Base-by-base conservation (phyloP, 768 basidiomycete species). In the Russula compacta region DNA sequence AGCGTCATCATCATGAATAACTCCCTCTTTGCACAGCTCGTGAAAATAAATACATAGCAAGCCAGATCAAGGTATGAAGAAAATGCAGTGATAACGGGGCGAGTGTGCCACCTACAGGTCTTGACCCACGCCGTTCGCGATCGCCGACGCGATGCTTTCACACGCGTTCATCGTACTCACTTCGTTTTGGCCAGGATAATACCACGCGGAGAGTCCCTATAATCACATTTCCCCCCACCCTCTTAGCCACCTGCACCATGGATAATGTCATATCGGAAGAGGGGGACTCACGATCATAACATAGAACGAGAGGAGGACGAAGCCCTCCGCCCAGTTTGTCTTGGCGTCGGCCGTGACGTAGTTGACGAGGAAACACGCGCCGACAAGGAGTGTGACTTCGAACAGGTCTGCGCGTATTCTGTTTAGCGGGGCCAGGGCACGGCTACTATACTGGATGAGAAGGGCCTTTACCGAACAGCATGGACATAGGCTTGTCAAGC, bases 271-370 rank as follows among this genome's bases (percentile, higher is more conserved):
- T 14, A 29, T n/a, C 14, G 12, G 2, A 4, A 11, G 35, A 24
- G 10, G 15, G 51, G 32, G 39, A 71, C 79, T 61, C 46, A 79
- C 86, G 58, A 85, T 84, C 80, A 88, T 85, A 53, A 77, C 50
- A 68, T 88, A 89, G 70, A 87, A 86, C 32, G 80, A 68, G 32
- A 88, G 74, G 78, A 89, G 79, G 19, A 82, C 78, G 47, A 78
- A 75, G 15, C 88, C 86, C 73, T 89, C 87, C 1, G 79, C 82
- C 86, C 87, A 89, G 67, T 89, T 89, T 4, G 88, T 89, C 71
- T 89, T 88, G 14, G 82, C 75, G 68, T 89, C 87, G 0, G 85
- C 84, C 12, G 87, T 88, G 54, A 89, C 84, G 68, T 86, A 88
- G 71, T 90, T 90, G 55, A 89, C 87, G 51, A 89, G 73, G 74